These are phyloP conservation scores for Avena sativa DNA, from an alignment of 176 grass and related monocot species.

Conservation along the genomic window DNA sequence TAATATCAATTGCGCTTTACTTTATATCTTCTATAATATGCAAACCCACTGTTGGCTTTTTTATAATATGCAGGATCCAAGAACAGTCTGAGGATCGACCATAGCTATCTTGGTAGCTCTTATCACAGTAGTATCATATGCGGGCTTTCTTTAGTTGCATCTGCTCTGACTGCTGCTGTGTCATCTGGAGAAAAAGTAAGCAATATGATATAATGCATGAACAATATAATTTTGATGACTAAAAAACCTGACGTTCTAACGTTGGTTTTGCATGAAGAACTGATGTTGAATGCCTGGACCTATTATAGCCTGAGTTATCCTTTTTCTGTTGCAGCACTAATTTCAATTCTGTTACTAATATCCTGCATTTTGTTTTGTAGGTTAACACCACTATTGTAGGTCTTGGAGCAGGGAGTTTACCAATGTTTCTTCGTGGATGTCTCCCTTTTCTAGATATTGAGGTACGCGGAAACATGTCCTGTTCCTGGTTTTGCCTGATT, in stretches of 20 bases:
- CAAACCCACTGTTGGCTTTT: not conserved
- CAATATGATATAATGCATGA: slow-evolving; percentile 22
- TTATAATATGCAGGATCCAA: slow-evolving; percentile 61
- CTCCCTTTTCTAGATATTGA: slow-evolving; percentile 86
- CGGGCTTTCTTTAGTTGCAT: slow-evolving; percentile 79
- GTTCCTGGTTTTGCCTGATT: not conserved
- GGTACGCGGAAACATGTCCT: slow-evolving; percentile 48
- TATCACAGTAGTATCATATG: slow-evolving; percentile 93
- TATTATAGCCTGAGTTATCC: not conserved
- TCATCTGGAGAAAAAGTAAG: slow-evolving; percentile 70
- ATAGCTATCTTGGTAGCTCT: slow-evolving; percentile 83
- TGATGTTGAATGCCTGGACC: slow-evolving; percentile 22
- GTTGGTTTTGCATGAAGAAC: not conserved
- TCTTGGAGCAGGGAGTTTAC: slow-evolving; percentile 91
- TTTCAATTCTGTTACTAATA: slow-evolving; percentile 12
- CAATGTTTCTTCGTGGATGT: slow-evolving; percentile 95
- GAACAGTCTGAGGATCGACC: slow-evolving; percentile 67
- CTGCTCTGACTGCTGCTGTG: slow-evolving; percentile 62
- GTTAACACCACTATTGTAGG: slow-evolving; percentile 73
- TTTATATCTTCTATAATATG: slow-evolving; percentile 8
- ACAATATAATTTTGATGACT: not conserved
- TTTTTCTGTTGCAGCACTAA: not conserved
- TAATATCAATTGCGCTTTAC: not conserved
- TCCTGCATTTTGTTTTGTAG: slow-evolving; percentile 51
- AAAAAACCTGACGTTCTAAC: not conserved